A percentile compares a stretch with the other conserved stretches of the same genome.
These are phyloP conservation scores for Leptodontidium sp. DNA, from an alignment of 2,329 filamentous ascomycete genomes.

Conservation along the genomic window DNA sequence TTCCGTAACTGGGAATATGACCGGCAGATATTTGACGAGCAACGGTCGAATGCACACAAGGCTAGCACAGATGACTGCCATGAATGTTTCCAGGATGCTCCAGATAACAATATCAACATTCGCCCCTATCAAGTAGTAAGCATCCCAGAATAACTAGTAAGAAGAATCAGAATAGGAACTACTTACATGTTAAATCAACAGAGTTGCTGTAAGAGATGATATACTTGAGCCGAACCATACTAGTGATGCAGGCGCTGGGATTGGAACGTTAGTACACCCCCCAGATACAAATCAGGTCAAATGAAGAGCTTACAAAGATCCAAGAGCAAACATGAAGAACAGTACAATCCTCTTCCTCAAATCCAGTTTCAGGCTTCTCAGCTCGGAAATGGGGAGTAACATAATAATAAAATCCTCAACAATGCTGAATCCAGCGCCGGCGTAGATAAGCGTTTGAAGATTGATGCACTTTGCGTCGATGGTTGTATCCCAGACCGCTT, in stretches of 20 bases:
- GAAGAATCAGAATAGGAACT: neutral
- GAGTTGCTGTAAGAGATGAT: slow-evolving; percentile 29
- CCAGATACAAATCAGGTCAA: neutral
- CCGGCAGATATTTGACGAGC: too few relatives aligned
- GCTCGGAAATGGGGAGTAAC: slow-evolving; percentile 69
- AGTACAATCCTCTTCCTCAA: slow-evolving; percentile 71
- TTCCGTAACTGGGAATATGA: too few relatives aligned
- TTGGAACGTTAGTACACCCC: neutral
- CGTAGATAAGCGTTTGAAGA: slow-evolving; percentile 69
- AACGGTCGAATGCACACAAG: too few relatives aligned
- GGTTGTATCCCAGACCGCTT: slow-evolving; percentile 27
- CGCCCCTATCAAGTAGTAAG: slow-evolving; percentile 24
- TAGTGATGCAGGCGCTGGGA: slow-evolving; percentile 35
- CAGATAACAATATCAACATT: slow-evolving; percentile 40
- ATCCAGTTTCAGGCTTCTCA: slow-evolving; percentile 68
- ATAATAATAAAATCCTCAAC: slow-evolving; percentile 72
- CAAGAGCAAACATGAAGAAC: slow-evolving; percentile 71
- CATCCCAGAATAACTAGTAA: neutral
- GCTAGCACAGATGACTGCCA: slow-evolving; percentile 29
- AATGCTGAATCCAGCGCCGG: slow-evolving; percentile 72
- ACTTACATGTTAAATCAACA: slow-evolving; percentile 37
- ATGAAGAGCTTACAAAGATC: slow-evolving; percentile 63
- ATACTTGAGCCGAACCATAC: slow-evolving; percentile 37
- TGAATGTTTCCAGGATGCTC: slow-evolving; percentile 40
- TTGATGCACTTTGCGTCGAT: slow-evolving; percentile 58